Percentiles rank a stretch among this genome's conserved stretches.
Evolutionary conservation across 306 rosid species (phyloP).

Genomic region (Casuarina glauca): DNA sequence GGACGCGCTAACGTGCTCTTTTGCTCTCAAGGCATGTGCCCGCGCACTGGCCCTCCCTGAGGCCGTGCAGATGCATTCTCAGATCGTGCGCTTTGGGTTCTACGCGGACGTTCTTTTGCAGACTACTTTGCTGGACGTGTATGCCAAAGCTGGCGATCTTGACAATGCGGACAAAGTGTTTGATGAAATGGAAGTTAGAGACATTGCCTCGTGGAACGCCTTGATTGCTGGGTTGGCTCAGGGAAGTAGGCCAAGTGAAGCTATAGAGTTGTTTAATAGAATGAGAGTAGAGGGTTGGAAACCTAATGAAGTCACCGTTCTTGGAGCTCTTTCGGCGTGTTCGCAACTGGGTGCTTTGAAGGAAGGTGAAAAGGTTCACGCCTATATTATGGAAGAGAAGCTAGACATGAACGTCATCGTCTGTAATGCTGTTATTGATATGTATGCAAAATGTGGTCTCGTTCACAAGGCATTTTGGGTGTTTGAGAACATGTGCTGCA

Average conservation of each 20-base stretch:
- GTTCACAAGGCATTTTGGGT: constrained; percentile 65
- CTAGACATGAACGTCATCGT: constrained; percentile 62
- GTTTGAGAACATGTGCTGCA: constrained; percentile 56
- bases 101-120: constrained; percentile 46
- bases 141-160: constrained; percentile 63
- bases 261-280: constrained; percentile 58
- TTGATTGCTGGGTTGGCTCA: constrained; percentile 85
- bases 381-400: constrained; percentile 47
- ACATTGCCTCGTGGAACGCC: constrained; percentile 80
- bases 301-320: constrained; percentile 77
- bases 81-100: constrained; percentile 57
- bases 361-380: constrained; percentile 57
- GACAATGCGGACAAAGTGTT: constrained; percentile 68
- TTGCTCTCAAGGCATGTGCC: constrained; percentile 79
- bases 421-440: constrained; percentile 85
- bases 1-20: constrained; percentile 84
- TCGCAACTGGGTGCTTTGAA: constrained; percentile 79
- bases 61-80: constrained; percentile 72
- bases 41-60: constrained; percentile 66
- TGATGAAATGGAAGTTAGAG: constrained; percentile 63
- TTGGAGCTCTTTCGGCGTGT: constrained; percentile 74
- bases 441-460: constrained; percentile 80
- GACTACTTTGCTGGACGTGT: constrained; percentile 79
- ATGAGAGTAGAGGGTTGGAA: constrained; percentile 66
- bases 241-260: constrained; percentile 64